Evolutionary conservation across 768 basidiomycete genomes (phyloP).

Genomic region (Pholiota molesta): DNA sequence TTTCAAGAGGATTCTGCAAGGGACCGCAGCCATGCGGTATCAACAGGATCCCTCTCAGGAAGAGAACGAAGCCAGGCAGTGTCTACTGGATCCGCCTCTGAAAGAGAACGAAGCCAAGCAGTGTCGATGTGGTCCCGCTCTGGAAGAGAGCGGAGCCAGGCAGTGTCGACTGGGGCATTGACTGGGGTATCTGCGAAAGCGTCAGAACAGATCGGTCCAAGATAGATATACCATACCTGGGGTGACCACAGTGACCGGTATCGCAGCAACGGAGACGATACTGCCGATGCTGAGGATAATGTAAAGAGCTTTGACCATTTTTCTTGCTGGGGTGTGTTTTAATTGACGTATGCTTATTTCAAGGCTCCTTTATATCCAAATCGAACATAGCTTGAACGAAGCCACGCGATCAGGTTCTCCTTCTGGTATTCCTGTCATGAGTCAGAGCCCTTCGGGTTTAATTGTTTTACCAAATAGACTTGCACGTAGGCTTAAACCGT

Average conservation of each 20-base stretch:
- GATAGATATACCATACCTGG: not conserved
- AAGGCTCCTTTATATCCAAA: constrained; percentile 8
- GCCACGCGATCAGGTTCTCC: not conserved
- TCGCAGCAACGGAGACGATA: not conserved
- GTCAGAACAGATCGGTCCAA: not conserved
- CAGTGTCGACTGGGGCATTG: constrained; percentile 1
- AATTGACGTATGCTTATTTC: not conserved
- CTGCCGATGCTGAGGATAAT: not conserved
- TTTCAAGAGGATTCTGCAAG: not conserved
- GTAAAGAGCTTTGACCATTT: not conserved
- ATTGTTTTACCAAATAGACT: constrained; percentile 9
- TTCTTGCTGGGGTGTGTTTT: not conserved
- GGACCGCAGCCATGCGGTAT: not conserved
- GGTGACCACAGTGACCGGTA: not conserved
- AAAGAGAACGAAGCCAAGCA: not conserved
- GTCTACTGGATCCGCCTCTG: not conserved
- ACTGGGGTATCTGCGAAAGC: not conserved
- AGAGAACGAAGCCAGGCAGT: not conserved
- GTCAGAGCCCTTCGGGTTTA: constrained; percentile 4
- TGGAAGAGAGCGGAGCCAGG: constrained; percentile 4
- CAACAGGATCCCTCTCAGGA: not conserved
- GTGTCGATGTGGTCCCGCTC: not conserved
- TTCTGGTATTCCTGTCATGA: not conserved
- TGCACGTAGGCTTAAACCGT: not conserved
- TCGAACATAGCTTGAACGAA: not conserved